Evolutionary conservation across 257 asterid species (phyloP).

Genomic region (Buddleja alternifolia): DNA sequence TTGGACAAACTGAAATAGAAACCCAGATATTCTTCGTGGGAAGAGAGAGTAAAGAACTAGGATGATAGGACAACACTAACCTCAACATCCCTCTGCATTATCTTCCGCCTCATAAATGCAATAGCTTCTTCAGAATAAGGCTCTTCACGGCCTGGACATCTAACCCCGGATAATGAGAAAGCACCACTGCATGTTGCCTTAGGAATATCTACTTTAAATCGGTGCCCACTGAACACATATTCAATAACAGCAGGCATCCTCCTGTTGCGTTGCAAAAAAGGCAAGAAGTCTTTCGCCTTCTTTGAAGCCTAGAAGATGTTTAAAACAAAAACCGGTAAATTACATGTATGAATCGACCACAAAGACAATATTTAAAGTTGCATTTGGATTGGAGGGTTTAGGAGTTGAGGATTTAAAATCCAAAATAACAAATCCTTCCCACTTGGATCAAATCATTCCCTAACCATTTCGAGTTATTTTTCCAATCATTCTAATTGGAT

Average conservation of each 20-base stretch:
- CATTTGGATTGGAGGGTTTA: no score
- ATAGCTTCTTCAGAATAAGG: conserved; percentile 94
- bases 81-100: conserved; percentile 99
- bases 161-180: conserved; percentile 89
- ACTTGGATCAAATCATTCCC: no score
- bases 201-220: conserved; percentile 81
- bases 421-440: no score
- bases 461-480: no score
- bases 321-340: conserved; percentile 4
- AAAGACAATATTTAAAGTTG: neutral
- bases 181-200: conserved; percentile 96
- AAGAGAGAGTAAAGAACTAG: neutral
- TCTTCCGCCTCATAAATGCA: conserved; percentile 94
- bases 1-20: no score
- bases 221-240: conserved; percentile 96
- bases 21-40: no score
- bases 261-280: conserved; percentile 81
- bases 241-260: conserved; percentile 95
- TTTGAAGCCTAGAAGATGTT: conserved; percentile 64
- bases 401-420: no score
- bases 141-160: conserved; percentile 97
- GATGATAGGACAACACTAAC: conserved; percentile 37
- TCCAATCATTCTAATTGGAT: no score
- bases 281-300: conserved; percentile 89
- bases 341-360: conserved; percentile 13